phyloP scores from a whole-genome alignment of 352 stramenopile species.

The Blastocystis sp. region DNA sequence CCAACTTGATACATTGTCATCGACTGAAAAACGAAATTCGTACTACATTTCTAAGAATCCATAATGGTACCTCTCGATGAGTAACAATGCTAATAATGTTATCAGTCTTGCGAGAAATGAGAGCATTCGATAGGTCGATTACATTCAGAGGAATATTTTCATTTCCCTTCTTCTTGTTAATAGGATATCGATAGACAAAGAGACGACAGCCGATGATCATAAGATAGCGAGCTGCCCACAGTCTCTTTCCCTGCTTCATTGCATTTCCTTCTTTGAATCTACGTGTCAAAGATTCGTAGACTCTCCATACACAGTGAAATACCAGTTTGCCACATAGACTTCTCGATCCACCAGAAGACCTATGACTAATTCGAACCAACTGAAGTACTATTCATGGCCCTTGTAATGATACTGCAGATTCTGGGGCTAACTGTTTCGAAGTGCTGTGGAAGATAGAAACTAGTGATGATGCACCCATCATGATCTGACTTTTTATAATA shows the following conservation, averaged over 20 bases:
- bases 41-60: neutral
- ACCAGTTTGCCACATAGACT: constrained; percentile 34
- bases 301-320: constrained; percentile 22
- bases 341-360: neutral
- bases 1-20: neutral
- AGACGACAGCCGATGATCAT: constrained; percentile 33
- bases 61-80: neutral
- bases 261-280: constrained; percentile 30
- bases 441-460: constrained; percentile 49
- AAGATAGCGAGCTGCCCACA: constrained; percentile 22
- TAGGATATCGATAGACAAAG: constrained; percentile 27
- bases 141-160: constrained; percentile 38
- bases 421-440: neutral
- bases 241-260: constrained; percentile 19
- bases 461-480: neutral
- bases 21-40: neutral
- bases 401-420: neutral
- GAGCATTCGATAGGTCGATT: constrained; percentile 47
- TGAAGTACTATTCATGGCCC: neutral
- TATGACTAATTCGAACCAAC: neutral
- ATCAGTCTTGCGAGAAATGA: constrained; percentile 6
- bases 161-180: neutral
- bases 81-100: constrained; percentile 3
- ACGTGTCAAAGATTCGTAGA: neutral
- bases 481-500: constrained; percentile 38